Base-by-base conservation (phyloP, 2,329 filamentous ascomycete species). In the Trichoderma arundinaceum region DNA sequence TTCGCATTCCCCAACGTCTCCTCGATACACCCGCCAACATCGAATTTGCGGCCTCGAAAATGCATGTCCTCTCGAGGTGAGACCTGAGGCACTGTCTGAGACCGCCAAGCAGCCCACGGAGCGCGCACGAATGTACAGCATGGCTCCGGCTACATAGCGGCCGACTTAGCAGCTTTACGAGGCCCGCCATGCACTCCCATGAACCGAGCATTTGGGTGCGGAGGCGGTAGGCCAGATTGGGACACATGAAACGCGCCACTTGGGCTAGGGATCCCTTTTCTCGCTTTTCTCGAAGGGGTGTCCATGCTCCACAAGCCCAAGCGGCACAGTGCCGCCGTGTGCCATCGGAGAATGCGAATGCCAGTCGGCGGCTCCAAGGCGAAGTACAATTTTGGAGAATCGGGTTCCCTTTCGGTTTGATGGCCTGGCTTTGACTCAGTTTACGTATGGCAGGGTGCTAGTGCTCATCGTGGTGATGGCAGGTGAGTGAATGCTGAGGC, bases 211-310 rank as follows among this genome's bases (percentile, higher is more conserved):
- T 54, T 51, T 66, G 51, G 65, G 39, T 68, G 51, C 35, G 43
- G 48, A 38, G 33, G 53, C 53, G 39, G 61, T 59, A 68, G 53
- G 53, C 69, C 65, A 13, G n/a, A 67, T 64, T 57, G 39, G 61
- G 62, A 44, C 51, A 52, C 38, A 49, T 71, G 69, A 71, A 71
- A 71, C 69, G 62, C 69, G 66, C 69, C 69, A 70, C 52, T 28
- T 56, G 33, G 66, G 49, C 64, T 57, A 60, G 64, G 65, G 66
- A 53, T 53, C 60, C 69, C 67, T 52, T 58, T 53, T 39, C 65
- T 66, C 65, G 59, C 59, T 66, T 60, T 32, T 51, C 59, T 66
- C 43, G 38, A 66, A 64, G 41, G 64, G 59, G 65, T 59, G 62
- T 54, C 33, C 48, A 56, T 54, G 63, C 49, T 49, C 66, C 58